These are phyloP conservation scores for Mortierella sp. DNA, from an alignment of 371 early-diverging fungal genomes.

Conservation along the genomic window DNA sequence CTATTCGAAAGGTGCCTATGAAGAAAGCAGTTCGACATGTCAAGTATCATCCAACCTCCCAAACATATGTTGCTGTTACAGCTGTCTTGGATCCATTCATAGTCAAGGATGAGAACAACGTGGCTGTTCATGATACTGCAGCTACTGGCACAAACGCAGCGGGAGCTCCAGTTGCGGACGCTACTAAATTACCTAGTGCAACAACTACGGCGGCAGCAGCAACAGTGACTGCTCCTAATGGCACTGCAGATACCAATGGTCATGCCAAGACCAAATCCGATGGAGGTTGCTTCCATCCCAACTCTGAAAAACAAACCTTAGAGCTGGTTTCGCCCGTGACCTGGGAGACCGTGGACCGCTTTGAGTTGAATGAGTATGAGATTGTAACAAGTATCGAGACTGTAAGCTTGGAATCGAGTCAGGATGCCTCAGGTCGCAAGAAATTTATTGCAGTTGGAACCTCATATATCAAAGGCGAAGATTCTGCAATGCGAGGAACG, in stretches of 20 bases:
- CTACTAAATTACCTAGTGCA: background rate
- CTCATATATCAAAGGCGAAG: slow-evolving; percentile 92
- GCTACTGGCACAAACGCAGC: slow-evolving; percentile 14
- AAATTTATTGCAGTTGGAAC: slow-evolving; percentile 94
- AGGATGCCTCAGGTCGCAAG: slow-evolving; percentile 89
- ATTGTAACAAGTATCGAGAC: slow-evolving; percentile 84
- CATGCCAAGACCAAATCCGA: slow-evolving; percentile 48
- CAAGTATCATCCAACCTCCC: slow-evolving; percentile 84
- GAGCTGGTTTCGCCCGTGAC: slow-evolving; percentile 94
- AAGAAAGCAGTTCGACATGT: slow-evolving; percentile 82
- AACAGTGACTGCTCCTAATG: slow-evolving; percentile 1
- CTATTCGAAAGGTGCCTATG: slow-evolving; percentile 83
- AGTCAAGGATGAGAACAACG: slow-evolving; percentile 74
- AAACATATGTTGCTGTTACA: slow-evolving; percentile 84
- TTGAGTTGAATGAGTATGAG: slow-evolving; percentile 88
- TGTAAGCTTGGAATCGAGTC: slow-evolving; percentile 89
- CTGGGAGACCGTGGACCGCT: slow-evolving; percentile 94
- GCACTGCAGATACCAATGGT: slow-evolving; percentile 22
- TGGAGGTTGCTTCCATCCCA: slow-evolving; percentile 72
- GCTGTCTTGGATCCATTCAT: slow-evolving; percentile 73
- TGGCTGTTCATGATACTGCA: slow-evolving; percentile 52
- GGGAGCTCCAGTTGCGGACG: background rate
- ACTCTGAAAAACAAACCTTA: slow-evolving; percentile 73
- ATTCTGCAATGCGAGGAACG: slow-evolving; percentile 90
- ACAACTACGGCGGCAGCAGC: slow-evolving; percentile 13